A percentile compares a stretch with the other conserved stretches of the same genome.
Evolutionary conservation across 345 rosid genomes (phyloP).

Genomic region (Luvunga scandens): DNA sequence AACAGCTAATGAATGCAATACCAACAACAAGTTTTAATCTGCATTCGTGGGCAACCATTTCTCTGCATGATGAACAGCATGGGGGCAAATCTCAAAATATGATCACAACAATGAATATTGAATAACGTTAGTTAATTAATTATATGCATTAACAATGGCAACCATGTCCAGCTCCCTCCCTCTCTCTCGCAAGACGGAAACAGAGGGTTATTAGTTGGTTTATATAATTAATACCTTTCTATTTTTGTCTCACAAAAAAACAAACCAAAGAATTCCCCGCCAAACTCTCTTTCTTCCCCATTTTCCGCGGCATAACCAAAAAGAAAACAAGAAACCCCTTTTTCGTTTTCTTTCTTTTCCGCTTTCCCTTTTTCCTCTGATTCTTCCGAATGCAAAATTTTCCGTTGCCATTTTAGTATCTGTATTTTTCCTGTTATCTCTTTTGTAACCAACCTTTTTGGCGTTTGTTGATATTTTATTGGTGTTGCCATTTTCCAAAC

Average conservation of each 20-base stretch:
- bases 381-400: not conserved
- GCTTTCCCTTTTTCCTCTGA: not conserved
- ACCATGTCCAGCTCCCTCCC: not conserved
- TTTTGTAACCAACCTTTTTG: not conserved
- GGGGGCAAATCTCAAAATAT: not conserved
- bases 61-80: not conserved
- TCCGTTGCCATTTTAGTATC: not conserved
- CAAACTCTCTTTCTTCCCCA: conserved; percentile 22
- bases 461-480: not conserved
- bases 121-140: not conserved
- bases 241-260: conserved; percentile 5
- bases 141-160: not conserved
- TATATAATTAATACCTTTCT: not conserved
- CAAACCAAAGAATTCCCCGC: not conserved
- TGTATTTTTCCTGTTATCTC: not conserved
- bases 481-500: not conserved
- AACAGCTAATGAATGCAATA: not conserved
- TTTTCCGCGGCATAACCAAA: conserved; percentile 11
- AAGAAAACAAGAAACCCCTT: not conserved
- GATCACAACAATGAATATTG: not conserved
- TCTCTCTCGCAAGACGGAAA: not conserved
- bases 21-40: not conserved
- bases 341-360: not conserved
- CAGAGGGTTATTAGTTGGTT: not conserved
- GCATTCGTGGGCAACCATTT: not conserved